These are phyloP conservation scores for Aspergillus sp. DNA, from an alignment of 2,329 filamentous ascomycete species.

Conservation along the genomic window DNA sequence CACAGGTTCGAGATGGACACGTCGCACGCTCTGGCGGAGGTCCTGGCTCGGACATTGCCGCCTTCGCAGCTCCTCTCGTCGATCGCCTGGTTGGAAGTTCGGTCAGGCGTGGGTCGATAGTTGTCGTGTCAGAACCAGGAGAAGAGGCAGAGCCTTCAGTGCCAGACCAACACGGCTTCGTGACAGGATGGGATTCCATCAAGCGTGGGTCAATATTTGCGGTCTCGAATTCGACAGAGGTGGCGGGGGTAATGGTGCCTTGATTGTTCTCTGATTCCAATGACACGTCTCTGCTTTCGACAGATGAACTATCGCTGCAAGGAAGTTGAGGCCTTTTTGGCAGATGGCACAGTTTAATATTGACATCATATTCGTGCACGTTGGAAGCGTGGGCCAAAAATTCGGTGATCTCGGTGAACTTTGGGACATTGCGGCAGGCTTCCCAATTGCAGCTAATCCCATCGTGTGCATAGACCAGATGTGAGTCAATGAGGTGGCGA, in stretches of 20 bases:
- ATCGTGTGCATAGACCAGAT: conserved; percentile 20
- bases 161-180: neutral
- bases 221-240: conserved; percentile 16
- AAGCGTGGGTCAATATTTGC: conserved; percentile 20
- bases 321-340: neutral
- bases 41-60: no score
- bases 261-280: conserved; percentile 6
- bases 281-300: conserved; percentile 5
- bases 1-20: no score
- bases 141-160: no score
- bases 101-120: no score
- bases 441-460: conserved; percentile 23
- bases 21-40: no score
- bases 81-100: no score
- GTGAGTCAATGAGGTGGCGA: conserved; percentile 24
- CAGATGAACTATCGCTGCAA: conserved; percentile 11
- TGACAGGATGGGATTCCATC: conserved; percentile 4
- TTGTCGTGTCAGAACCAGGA: no score
- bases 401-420: conserved; percentile 20
- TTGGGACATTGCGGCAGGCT: conserved; percentile 17
- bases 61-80: no score
- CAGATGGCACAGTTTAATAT: conserved; percentile 20
- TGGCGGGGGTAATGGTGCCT: conserved; percentile 18
- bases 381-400: conserved; percentile 20
- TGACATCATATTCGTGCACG: conserved; percentile 17